phyloP scores from a whole-genome alignment of 371 early-diverging fungal species.

The Rhizomucor pusillus region DNA sequence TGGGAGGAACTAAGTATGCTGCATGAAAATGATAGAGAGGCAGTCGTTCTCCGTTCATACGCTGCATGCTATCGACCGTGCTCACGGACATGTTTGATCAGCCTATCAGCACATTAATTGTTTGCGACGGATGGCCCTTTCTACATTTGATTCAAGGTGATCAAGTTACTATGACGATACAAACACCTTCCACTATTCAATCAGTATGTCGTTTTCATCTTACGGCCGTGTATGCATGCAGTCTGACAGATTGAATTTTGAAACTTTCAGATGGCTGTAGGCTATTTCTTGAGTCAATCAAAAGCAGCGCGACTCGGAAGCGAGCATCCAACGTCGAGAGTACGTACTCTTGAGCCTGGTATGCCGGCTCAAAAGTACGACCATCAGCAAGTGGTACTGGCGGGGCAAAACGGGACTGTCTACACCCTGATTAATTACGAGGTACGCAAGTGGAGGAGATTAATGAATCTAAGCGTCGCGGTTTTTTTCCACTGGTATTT shows the following conservation, averaged over 20 bases:
- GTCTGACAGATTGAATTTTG: no score
- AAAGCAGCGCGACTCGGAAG: constrained; percentile 6
- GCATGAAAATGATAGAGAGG: constrained; percentile 15
- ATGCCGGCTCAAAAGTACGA: constrained; percentile 4
- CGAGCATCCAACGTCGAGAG: not conserved
- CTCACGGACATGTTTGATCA: constrained; percentile 33
- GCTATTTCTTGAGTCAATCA: constrained; percentile 27
- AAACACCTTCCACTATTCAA: constrained; percentile 31
- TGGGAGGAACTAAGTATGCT: not conserved
- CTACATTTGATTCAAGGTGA: constrained; percentile 42
- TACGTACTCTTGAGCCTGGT: not conserved
- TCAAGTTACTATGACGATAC: constrained; percentile 22
- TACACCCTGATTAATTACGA: constrained; percentile 44
- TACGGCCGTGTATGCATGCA: no score
- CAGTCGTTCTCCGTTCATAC: constrained; percentile 30
- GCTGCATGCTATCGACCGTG: constrained; percentile 33
- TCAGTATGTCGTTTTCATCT: constrained; percentile 27
- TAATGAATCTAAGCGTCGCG: no score
- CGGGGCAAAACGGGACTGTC: constrained; percentile 41
- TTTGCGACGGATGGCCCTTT: constrained; percentile 42
- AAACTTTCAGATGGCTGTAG: constrained; percentile 36
- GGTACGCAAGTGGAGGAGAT: constrained; percentile 19
- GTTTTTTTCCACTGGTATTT: not conserved
- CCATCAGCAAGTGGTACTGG: constrained; percentile 37
- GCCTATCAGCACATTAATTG: constrained; percentile 34